phyloP scores from a whole-genome alignment of 1,139 yeast genomes.

The Pneumocystis sp. region DNA sequence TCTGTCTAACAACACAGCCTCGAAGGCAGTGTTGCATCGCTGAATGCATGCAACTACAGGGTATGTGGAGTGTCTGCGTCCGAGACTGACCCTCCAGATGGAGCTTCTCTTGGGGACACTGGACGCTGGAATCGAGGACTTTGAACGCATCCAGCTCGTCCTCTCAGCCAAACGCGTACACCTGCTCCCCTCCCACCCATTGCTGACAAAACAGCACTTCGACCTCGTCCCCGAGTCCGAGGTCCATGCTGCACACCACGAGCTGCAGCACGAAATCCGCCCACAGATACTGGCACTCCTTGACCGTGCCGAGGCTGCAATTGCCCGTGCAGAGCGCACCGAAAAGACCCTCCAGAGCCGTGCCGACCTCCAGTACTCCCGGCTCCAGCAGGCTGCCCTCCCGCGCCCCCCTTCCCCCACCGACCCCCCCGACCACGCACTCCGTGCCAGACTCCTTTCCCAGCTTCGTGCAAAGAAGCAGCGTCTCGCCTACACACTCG shows the following conservation, averaged over 20 bases:
- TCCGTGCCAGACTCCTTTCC: no score
- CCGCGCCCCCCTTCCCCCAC: no score
- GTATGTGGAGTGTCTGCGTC: not conserved
- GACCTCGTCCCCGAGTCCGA: constrained; percentile 9
- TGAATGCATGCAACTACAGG: not conserved
- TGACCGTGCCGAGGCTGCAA: constrained; percentile 7
- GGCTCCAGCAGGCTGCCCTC: constrained; percentile 7
- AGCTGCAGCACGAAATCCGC: constrained; percentile 5
- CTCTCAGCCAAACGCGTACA: not conserved
- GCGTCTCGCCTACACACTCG: no score
- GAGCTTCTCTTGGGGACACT: constrained; percentile 3
- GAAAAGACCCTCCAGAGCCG: constrained; percentile 5
- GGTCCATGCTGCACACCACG: constrained; percentile 6
- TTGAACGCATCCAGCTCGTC: constrained; percentile 9
- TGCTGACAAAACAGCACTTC: constrained; percentile 5
- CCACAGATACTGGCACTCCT: constrained; percentile 8
- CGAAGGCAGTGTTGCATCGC: not conserved
- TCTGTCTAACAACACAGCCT: not conserved
- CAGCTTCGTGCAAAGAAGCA: no score
- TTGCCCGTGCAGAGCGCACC: constrained; percentile 5
- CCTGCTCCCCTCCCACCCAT: no score
- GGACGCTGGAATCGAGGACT: constrained; percentile 10
- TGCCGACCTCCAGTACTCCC: no score
- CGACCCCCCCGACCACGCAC: no score
- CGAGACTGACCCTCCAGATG: not conserved